Base-by-base conservation (phyloP, 306 rosid species). In the Hippophae tibetana region DNA sequence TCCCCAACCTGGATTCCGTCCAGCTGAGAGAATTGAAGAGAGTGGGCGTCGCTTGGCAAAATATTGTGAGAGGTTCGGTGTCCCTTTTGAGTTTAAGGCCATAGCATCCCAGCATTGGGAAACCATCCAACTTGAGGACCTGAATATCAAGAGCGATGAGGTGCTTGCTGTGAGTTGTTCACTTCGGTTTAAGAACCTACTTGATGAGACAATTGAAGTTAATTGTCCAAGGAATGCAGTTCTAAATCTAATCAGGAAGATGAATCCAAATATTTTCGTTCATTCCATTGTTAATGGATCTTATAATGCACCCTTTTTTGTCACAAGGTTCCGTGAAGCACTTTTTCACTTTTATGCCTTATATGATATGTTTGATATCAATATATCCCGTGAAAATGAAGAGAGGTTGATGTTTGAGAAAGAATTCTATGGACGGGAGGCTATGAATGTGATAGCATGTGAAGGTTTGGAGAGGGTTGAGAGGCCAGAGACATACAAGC, bases 1-100 rank as follows among this genome's bases (percentile, higher is more conserved):
- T 78, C 97, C 97, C 14, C 92, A 79, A 58, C 70, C 77, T 3
- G 95, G 97, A n/a, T 89, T 89, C 64, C 83, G 92, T n/a, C 97
- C 97, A 0, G 57, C 83, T 1, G 85, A 81, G 42, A 69, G 86
- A 62, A 72, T 83, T 7, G 86, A 79, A 73, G 97, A 89, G 66
- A 89, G 86, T 2, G 97, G 97, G 5, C 81, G 79, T 13, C 95
- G 86, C 58, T 69, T 89, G 42, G 81, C 71, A 40, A 86, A 64
- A 43, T 86, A 89, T 67, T 89, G 95, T 43, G 26, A 76, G 65
- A 84, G 89, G 5, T 89, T 89, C 63, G 62, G 77, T 7, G 92
- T 89, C 47, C 86, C 95, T 43, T 86, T 89, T 52, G 79, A 81
- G 69, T 89, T 69, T 67, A 79, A 81, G 45, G 86, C 85, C 42